phyloP scores from a whole-genome alignment of 2,329 filamentous ascomycete species.

The Botrytis porri region DNA sequence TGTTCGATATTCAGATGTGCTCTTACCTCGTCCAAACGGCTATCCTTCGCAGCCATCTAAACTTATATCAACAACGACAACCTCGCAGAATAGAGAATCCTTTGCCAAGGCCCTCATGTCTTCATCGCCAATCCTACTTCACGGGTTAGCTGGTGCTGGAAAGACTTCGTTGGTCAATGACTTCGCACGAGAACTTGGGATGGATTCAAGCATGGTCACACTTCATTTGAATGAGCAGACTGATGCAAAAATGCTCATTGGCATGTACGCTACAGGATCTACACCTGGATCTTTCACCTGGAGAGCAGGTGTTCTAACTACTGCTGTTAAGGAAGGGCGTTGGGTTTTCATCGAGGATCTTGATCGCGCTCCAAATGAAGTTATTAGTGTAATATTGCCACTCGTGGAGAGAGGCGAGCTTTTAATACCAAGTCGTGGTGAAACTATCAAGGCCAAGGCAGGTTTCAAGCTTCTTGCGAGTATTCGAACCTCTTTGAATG shows the following conservation, averaged over 20 bases:
- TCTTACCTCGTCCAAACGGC: conserved; percentile 63
- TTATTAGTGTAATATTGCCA: conserved; percentile 88
- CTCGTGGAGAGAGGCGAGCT: conserved; percentile 91
- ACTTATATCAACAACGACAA: conserved; percentile 71
- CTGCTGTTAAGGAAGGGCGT: conserved; percentile 86
- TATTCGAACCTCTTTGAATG: conserved; percentile 71
- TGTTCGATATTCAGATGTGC: conserved; percentile 60
- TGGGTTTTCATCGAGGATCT: conserved; percentile 98
- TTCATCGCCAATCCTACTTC: conserved; percentile 71
- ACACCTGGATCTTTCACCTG: conserved; percentile 88
- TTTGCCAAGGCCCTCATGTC: conserved; percentile 67
- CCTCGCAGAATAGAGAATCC: conserved; percentile 65
- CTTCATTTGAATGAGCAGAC: conserved; percentile 97
- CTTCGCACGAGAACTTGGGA: conserved; percentile 74
- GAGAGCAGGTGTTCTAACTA: conserved; percentile 89
- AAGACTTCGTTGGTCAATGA: conserved; percentile 87
- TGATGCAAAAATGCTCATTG: conserved; percentile 93
- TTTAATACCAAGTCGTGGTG: conserved; percentile 82
- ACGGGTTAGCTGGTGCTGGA: conserved; percentile 80
- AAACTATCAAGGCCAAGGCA: conserved; percentile 76
- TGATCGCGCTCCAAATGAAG: conserved; percentile 89
- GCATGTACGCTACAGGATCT: conserved; percentile 86
- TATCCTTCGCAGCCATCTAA: conserved; percentile 46
- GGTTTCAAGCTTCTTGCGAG: conserved; percentile 92
- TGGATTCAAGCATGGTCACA: conserved; percentile 81